These are phyloP conservation scores for Parathielavia hyrcaniae DNA, from an alignment of 495 filamentous ascomycete species.

Conservation along the genomic window DNA sequence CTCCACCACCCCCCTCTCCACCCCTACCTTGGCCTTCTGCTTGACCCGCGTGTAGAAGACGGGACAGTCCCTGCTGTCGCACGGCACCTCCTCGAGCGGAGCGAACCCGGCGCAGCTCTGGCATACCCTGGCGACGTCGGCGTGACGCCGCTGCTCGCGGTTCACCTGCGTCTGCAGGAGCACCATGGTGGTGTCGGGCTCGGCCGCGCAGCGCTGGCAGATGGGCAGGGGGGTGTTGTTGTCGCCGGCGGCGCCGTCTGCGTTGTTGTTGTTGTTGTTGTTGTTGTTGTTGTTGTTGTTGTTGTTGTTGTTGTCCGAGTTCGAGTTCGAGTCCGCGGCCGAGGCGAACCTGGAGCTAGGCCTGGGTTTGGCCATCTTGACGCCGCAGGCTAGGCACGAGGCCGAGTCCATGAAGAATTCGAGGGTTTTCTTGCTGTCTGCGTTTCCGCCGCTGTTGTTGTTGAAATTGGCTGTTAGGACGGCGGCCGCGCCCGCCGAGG, in stretches of 20 bases:
- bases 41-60: slow-evolving; percentile 84
- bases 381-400: slow-evolving; percentile 69
- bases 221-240: slow-evolving; percentile 40
- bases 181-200: slow-evolving; percentile 53
- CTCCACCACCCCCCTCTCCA: slow-evolving; percentile 49
- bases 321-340: no score
- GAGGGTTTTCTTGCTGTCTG: slow-evolving; percentile 51
- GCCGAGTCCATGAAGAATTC: slow-evolving; percentile 83
- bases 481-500: slow-evolving; percentile 12
- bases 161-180: slow-evolving; percentile 55
- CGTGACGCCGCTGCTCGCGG: slow-evolving; percentile 55
- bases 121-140: slow-evolving; percentile 69
- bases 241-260: background rate
- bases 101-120: slow-evolving; percentile 71
- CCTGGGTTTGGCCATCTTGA: slow-evolving; percentile 48
- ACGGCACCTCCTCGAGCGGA: slow-evolving; percentile 64
- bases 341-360: no score
- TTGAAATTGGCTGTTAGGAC: background rate
- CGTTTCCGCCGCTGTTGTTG: background rate
- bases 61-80: slow-evolving; percentile 86
- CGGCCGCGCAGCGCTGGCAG: slow-evolving; percentile 56
- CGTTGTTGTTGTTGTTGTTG: background rate
- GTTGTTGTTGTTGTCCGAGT: no score
- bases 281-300: background rate
- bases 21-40: slow-evolving; percentile 55